Base-by-base conservation (phyloP, 202 grass and related monocot genomes). In the Panicum hallii region DNA sequence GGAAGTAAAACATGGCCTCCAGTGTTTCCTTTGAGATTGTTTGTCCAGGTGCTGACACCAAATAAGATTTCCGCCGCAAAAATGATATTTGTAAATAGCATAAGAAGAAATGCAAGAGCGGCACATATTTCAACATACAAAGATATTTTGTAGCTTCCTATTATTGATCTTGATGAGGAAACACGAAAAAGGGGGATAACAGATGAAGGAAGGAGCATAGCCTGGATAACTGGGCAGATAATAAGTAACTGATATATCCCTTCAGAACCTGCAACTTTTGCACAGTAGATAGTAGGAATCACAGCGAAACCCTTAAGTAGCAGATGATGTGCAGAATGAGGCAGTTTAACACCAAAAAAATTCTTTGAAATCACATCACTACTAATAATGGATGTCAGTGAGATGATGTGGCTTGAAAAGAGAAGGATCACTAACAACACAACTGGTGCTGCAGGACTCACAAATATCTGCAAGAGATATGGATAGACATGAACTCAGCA, bases 1-100 rank as follows among this genome's bases (percentile, higher is more conserved):
- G 85, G 85, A 82, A 90, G 38, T 54, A 91, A 6, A 19, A 90
- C 74, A 84, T 49, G 79, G 67, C 72, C 83, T 26, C 74, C 85
- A 1, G 83, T 88, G 86, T 90, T 91, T 82, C 89, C 89, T 83
- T 79, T 92, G 45, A 98, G 41, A 43, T 79, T 88, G 55, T 95
- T 90, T 84, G 87, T 92, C 91, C 91, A 98, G 30, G 44, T 78
- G 73, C 95, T 98, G 75, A 90, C 85, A 85, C 95, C 95, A 79
- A 95, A 94, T 38, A 93, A 63, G 70, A 98, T 89, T 80, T 98
- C 93, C 38, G 68, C 83, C 61, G 57, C 45, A 70, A 98, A 98
- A 32, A 98, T 92, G 60, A 98, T 79, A 72, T 93, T 95, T 83
- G 93, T 64, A 32, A 89, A 92, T 43, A 98, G 45, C 83, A 92